These are phyloP conservation scores for Malassezia pachydermatis DNA, from an alignment of 1,284 basidiomycete species.

Conservation along the genomic window DNA sequence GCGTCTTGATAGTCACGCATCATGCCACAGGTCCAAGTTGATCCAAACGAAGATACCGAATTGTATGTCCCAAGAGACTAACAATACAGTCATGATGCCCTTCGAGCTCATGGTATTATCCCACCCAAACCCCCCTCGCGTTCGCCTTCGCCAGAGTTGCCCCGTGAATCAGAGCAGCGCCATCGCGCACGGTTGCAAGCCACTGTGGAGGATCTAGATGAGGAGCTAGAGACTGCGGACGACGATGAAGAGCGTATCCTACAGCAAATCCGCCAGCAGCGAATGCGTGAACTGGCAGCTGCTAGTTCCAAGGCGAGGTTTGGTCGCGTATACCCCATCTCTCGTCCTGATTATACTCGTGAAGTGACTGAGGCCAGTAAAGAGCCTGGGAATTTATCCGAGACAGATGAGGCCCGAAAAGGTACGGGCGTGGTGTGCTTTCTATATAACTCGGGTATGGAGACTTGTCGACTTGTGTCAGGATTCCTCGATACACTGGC, in stretches of 20 bases:
- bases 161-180: conserved; percentile 23
- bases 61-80: conserved; percentile 22
- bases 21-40: conserved; percentile 31
- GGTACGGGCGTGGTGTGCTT: conserved; percentile 81
- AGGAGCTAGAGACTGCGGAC: conserved; percentile 30
- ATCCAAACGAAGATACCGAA: conserved; percentile 39
- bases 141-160: conserved; percentile 41
- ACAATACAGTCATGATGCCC: conserved; percentile 35
- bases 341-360: conserved; percentile 80
- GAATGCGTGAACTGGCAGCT: conserved; percentile 59
- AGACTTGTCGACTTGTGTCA: conserved; percentile 61
- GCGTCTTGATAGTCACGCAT: background rate
- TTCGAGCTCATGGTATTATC: conserved; percentile 43
- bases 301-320: conserved; percentile 63
- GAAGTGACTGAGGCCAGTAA: conserved; percentile 89
- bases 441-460: conserved; percentile 64
- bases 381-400: conserved; percentile 30
- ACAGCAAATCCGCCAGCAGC: conserved; percentile 59
- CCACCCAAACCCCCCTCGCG: conserved; percentile 42
- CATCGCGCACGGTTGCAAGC: conserved; percentile 26
- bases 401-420: conserved; percentile 9
- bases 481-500: conserved; percentile 66
- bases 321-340: conserved; percentile 75
- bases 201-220: conserved; percentile 29
- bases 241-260: conserved; percentile 70